Evolutionary conservation across 352 stramenopile genomes (phyloP), one percentile per base, ranked within the genome.

Genomic region (Phytophthora fragariaefolia): DNA sequence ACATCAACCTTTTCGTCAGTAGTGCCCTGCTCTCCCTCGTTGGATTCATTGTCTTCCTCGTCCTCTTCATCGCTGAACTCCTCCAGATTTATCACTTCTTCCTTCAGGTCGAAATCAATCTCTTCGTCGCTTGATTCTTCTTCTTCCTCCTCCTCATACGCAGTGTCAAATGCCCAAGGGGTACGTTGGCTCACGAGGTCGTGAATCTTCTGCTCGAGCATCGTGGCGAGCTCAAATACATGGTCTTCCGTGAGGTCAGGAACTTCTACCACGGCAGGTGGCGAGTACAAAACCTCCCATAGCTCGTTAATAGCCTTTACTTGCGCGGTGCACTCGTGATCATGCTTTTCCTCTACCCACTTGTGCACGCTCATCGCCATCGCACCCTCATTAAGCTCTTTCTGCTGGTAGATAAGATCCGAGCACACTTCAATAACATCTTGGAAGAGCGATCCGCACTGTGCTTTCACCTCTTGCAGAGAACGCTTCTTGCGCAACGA

Each of bases 301-400:
- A 95, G 58, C 38, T 95, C 82, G 54, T 95, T 93, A 42, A 96
- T 93, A 28, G 74, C 71, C 26, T 87, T 87, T 46, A 96, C 82
- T 57, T 87, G 79, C n/a, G 74, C 62, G 6, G 71, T 80, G 56
- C 87, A 96, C 34, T 93, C 85, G 2, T 63, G 49, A 40, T 96
- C 84, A 38, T 76, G 77, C 48, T 82, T 79, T 32, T 91, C 77
- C 63, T 94, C 84, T 18, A 94, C 79, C 87, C 87, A 96, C 55
- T 91, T 92, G 73, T 96, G 87, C 36, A 93, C 85, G 38, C 87
- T 96, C 83, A 94, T 92, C 18, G 87, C 87, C 87, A 96, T 96
- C 6, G 80, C 80, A 28, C 85, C 86, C 83, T 96, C 87, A 45
- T 83, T 90, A 13, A 96, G 51, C 20, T 74, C 75, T 42, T 82